phyloP scores from a whole-genome alignment of 2,329 filamentous ascomycete species.

The Pseudocercospora crystallina region DNA sequence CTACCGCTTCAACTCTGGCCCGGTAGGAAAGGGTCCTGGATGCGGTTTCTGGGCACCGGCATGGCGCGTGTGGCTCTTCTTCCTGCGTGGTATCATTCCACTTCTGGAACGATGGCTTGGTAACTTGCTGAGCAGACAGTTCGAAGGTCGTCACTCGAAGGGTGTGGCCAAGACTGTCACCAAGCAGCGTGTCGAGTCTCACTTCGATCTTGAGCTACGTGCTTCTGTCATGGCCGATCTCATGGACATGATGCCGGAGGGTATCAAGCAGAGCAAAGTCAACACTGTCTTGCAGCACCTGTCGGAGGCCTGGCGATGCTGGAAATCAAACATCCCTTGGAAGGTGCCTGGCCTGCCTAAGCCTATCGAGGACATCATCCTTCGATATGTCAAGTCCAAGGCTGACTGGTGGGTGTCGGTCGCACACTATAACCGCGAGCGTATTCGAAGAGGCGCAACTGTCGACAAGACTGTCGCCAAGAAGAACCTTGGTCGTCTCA shows the following conservation, averaged over 20 bases:
- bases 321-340: slow-evolving; percentile 99
- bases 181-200: slow-evolving; percentile 97
- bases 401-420: slow-evolving; percentile 99
- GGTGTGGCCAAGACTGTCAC: slow-evolving; percentile 98
- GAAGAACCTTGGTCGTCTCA: slow-evolving; percentile 95
- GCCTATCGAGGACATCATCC: slow-evolving; percentile 97
- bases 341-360: slow-evolving; percentile 96
- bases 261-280: slow-evolving; percentile 99
- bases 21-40: slow-evolving; percentile 94
- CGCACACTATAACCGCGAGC: slow-evolving; percentile 96
- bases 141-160: slow-evolving; percentile 97
- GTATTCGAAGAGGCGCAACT: slow-evolving; percentile 91
- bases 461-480: slow-evolving; percentile 99
- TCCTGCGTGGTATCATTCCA: slow-evolving; percentile 97
- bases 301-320: slow-evolving; percentile 97
- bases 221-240: slow-evolving; percentile 98
- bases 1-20: slow-evolving; percentile 95
- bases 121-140: slow-evolving; percentile 93
- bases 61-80: slow-evolving; percentile 98
- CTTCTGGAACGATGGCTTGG: slow-evolving; percentile 95
- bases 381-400: slow-evolving; percentile 98
- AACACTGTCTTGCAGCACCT: slow-evolving; percentile 96
- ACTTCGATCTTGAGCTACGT: slow-evolving; percentile 94
- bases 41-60: slow-evolving; percentile 99
- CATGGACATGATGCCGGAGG: slow-evolving; percentile 99